These are phyloP conservation scores for Cucurbita ficifolia DNA, from an alignment of 306 rosid species.

Conservation along the genomic window DNA sequence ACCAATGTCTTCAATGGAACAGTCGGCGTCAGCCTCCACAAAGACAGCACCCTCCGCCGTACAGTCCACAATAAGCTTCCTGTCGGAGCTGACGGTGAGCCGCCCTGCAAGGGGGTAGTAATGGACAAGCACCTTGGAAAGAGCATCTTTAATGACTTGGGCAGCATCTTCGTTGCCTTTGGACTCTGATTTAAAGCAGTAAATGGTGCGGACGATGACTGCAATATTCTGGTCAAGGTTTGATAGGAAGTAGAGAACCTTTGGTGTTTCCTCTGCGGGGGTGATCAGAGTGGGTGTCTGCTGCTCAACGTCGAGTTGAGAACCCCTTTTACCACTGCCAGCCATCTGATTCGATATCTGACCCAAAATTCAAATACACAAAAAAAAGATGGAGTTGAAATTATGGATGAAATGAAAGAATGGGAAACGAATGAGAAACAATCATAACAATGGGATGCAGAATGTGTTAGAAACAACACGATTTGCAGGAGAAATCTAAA, in stretches of 20 bases:
- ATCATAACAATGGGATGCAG: not conserved
- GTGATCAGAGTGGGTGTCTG: conserved; percentile 38
- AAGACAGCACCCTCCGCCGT: conserved; percentile 67
- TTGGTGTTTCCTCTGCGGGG: conserved; percentile 45
- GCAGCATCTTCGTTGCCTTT: conserved; percentile 50
- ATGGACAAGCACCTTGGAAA: conserved; percentile 53
- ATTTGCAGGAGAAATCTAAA: not conserved
- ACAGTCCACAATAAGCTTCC: conserved; percentile 65
- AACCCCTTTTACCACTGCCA: not conserved
- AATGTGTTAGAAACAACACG: not conserved
- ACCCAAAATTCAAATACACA: not conserved
- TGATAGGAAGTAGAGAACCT: conserved; percentile 56
- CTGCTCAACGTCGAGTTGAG: conserved; percentile 26
- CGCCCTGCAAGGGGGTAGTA: conserved; percentile 60
- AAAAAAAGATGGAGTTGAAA: no score
- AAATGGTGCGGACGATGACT: conserved; percentile 39
- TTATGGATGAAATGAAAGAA: not conserved
- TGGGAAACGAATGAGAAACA: not conserved
- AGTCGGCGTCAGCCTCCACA: conserved; percentile 74
- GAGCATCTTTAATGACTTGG: conserved; percentile 30
- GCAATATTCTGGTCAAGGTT: conserved; percentile 77
- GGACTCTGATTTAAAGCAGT: conserved; percentile 36
- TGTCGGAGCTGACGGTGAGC: conserved; percentile 41
- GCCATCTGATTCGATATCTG: conserved; percentile 29
- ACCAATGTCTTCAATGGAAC: conserved; percentile 39